phyloP scores from a whole-genome alignment of 768 basidiomycete species.

The Sporobolomyces phaffii region DNA sequence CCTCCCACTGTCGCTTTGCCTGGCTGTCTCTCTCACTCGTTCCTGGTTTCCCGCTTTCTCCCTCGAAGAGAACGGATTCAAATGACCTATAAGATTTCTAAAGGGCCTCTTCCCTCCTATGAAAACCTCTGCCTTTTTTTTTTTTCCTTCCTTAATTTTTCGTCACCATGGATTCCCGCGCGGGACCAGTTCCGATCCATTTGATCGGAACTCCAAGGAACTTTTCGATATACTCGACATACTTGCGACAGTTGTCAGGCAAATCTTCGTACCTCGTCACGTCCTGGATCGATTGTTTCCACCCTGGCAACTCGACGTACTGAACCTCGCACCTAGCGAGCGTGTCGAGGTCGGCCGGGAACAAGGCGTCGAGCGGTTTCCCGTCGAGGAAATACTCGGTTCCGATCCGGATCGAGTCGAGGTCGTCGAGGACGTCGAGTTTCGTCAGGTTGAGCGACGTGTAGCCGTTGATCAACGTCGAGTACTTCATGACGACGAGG shows the following conservation, averaged over 20 bases:
- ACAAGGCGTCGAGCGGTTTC: slow-evolving; percentile 69
- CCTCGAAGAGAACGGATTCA: too few relatives aligned
- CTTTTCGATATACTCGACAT: slow-evolving; percentile 78
- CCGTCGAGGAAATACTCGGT: slow-evolving; percentile 73
- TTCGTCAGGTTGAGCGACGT: slow-evolving; percentile 90
- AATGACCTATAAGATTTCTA: too few relatives aligned
- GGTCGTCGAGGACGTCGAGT: slow-evolving; percentile 79
- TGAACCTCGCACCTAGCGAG: slow-evolving; percentile 73
- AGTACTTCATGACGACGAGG: slow-evolving; percentile 87
- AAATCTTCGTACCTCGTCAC: slow-evolving; percentile 63
- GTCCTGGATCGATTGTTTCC: slow-evolving; percentile 70
- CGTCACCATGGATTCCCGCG: slow-evolving; percentile 21
- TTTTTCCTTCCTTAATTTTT: neutral
- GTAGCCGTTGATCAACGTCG: slow-evolving; percentile 90
- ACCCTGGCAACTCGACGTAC: slow-evolving; percentile 85
- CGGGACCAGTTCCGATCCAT: slow-evolving; percentile 89
- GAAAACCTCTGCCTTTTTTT: too few relatives aligned
- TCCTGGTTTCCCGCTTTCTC: too few relatives aligned
- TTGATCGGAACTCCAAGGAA: slow-evolving; percentile 66
- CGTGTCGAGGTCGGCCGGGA: slow-evolving; percentile 72
- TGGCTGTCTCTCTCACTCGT: too few relatives aligned
- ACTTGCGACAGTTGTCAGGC: slow-evolving; percentile 76
- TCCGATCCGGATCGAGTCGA: slow-evolving; percentile 81
- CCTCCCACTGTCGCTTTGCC: too few relatives aligned
- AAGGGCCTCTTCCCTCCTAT: too few relatives aligned